Evolutionary conservation across 225 moss, liverwort and hornwort species (phyloP).

Genomic region (Polytrichum commune): DNA sequence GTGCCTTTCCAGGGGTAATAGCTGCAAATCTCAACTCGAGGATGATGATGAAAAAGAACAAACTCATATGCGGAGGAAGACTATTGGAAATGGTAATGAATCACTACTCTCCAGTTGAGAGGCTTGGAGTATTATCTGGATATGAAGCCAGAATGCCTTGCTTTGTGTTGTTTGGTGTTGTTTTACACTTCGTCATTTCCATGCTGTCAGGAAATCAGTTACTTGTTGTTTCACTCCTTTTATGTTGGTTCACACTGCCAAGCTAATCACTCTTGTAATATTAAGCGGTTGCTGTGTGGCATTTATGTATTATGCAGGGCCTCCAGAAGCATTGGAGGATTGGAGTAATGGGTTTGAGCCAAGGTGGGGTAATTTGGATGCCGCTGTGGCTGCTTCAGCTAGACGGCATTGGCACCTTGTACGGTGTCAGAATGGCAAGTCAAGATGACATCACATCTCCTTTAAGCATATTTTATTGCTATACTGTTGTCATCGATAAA

Average conservation of each 20-base stretch:
- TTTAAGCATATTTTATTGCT: too few relatives aligned
- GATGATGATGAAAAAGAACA: slow-evolving; percentile 48
- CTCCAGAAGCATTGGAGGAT: slow-evolving; percentile 63
- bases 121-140: not conserved
- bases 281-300: not conserved
- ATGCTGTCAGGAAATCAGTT: too few relatives aligned
- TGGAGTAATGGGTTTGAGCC: slow-evolving; percentile 69
- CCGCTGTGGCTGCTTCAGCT: slow-evolving; percentile 54
- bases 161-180: not conserved
- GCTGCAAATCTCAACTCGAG: slow-evolving; percentile 68
- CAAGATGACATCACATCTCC: not conserved
- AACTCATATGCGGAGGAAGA: slow-evolving; percentile 31
- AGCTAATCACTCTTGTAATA: too few relatives aligned
- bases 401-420: slow-evolving; percentile 82
- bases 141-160: not conserved
- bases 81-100: slow-evolving; percentile 52
- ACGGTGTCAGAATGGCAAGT: slow-evolving; percentile 85
- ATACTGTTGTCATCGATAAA: not conserved
- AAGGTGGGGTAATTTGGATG: slow-evolving; percentile 42
- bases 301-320: slow-evolving; percentile 37
- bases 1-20: slow-evolving; percentile 30
- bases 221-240: too few relatives aligned
- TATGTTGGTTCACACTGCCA: too few relatives aligned
- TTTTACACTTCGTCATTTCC: not conserved
- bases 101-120: not conserved